Evolutionary conservation across 2,329 filamentous ascomycete genomes (phyloP), one percentile per base, ranked within the genome.

Genomic region (Orbilia brochopaga): DNA sequence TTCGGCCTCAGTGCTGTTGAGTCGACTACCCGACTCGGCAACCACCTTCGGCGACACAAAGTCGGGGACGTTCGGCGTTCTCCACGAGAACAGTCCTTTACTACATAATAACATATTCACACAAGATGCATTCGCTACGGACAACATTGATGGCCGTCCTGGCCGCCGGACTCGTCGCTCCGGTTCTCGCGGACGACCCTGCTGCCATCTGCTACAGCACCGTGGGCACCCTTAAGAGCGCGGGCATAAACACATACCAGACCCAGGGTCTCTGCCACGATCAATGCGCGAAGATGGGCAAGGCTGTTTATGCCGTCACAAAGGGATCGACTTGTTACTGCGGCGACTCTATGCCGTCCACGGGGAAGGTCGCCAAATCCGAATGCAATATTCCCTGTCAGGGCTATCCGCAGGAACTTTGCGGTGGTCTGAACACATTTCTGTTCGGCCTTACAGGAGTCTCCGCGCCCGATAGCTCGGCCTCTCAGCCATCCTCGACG

Each of bases 281-380:
- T 11, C 61, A 61, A 52, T 73, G 69, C 37, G 8, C 21, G 6
- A 30, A 44, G 3, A 30, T 32, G 17, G 48, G 61, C 10, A 61
- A 62, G 23, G 60, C 83, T 0, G 88, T 91, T 6, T 85, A 88
- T 76, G 90, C 83, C 32, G 80, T 90, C 50, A 85, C 83, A 6
- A 83, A 83, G 17, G 85, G 85, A 15, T 81, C 83, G 17, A 80
- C 86, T 74, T 96, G 92, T 80, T 90, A 83, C 77, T 96, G 92
- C 77, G 92, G 91, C 69, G 81, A 86, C 74, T 79, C 83, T 67
- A 83, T 92, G 53, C 92, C 92, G 0, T 82, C 87, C 15, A 76
- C 81, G 42, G 81, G 81, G 15, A 78, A 87, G 69, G 83, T 86
- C 5, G 80, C 83, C 50, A 84, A 88, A 77, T 78, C 78, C 6